Conservation (phyloP, 176 grass and related monocot species). For the Lolium rigidum region DNA sequence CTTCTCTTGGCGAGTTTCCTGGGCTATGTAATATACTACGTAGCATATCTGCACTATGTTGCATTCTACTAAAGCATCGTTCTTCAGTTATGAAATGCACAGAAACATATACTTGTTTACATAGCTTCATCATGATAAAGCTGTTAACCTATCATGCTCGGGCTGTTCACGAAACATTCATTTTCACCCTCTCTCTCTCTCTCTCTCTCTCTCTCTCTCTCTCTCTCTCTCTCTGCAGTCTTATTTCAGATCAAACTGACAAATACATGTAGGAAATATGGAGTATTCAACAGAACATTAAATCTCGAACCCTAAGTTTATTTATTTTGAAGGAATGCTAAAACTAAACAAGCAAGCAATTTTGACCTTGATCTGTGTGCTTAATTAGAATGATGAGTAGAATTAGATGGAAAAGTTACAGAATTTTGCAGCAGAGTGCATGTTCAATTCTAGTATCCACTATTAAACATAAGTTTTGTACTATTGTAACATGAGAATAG, state of each 20-base stretch:
- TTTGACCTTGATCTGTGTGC: conserved; percentile 14
- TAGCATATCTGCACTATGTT: not conserved
- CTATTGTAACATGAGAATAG: conserved; percentile 5
- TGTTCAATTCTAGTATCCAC: conserved; percentile 12
- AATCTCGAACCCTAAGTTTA: not conserved
- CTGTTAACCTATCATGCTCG: not conserved
- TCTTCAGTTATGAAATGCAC: conserved; percentile 17
- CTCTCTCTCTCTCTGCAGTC: not conserved
- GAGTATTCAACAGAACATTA: not conserved
- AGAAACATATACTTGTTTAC: not conserved
- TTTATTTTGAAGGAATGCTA: not conserved
- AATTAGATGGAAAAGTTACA: conserved; percentile 4
- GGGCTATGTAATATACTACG: not conserved
- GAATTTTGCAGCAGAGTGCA: not conserved
- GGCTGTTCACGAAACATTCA: not conserved
- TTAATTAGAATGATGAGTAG: conserved; percentile 1
- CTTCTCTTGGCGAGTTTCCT: not conserved
- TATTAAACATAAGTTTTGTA: not conserved
- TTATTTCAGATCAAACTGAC: conserved; percentile 16
- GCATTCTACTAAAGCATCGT: not conserved
- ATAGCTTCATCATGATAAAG: conserved; percentile 11
- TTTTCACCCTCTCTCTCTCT: not conserved
- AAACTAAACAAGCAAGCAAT: conserved; percentile 15
- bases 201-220: not conserved
- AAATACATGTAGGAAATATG: conserved; percentile 15